Percentiles rank a stretch among this genome's conserved stretches.
phyloP scores from a whole-genome alignment of 73 alveolate species.

The Halteria grandinella region DNA sequence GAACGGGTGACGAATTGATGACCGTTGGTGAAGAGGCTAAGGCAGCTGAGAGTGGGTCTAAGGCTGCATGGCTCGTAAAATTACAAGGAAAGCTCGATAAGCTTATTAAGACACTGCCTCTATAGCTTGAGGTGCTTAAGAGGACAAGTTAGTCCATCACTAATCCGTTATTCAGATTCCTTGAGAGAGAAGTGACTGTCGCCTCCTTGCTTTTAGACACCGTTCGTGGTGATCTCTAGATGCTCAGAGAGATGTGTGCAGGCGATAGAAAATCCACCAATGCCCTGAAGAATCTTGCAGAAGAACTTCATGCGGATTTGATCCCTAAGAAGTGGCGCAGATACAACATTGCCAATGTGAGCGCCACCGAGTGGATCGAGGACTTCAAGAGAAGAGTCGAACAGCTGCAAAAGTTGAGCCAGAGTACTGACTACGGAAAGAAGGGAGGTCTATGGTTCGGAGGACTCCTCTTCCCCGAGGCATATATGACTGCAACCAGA shows the following conservation, averaged over 20 bases:
- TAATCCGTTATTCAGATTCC: conserved; percentile 96
- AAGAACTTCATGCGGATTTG: conserved; percentile 84
- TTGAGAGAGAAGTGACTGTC: conserved; percentile 95
- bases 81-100: conserved; percentile 76
- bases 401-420: conserved; percentile 75
- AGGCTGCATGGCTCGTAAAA: conserved; percentile 84
- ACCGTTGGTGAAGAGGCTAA: conserved; percentile 76
- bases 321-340: conserved; percentile 94
- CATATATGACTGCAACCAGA: conserved; percentile 98
- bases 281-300: conserved; percentile 83
- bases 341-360: conserved; percentile 82
- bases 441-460: conserved; percentile 98
- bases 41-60: conserved; percentile 34
- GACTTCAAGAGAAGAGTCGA: conserved; percentile 92
- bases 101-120: conserved; percentile 76
- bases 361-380: conserved; percentile 96
- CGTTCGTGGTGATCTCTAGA: conserved; percentile 78
- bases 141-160: conserved; percentile 83
- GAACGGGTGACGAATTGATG: conserved; percentile 92
- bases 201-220: conserved; percentile 80
- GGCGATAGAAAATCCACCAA: conserved; percentile 93
- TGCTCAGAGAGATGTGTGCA: conserved; percentile 83
- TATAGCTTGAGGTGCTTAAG: conserved; percentile 66
- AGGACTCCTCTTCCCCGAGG: conserved; percentile 99
- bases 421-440: conserved; percentile 71